phyloP scores from a whole-genome alignment of 2,329 filamentous ascomycete species.

The Cryphonectria parasitica region DNA sequence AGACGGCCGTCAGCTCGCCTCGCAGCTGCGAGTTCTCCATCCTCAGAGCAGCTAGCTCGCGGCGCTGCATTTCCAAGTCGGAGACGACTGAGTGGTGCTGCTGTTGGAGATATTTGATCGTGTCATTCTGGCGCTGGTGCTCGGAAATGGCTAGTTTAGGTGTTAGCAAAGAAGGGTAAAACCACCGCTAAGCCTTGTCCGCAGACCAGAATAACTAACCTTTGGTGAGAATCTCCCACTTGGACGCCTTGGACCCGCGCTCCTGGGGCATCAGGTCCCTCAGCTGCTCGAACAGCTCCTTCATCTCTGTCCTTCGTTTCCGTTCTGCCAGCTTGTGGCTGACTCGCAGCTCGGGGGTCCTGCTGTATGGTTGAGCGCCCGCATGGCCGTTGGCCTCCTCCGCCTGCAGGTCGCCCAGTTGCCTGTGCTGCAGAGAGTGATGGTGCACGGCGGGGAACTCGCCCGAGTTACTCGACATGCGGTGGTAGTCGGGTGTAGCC shows the following conservation, averaged over 20 bases:
- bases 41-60: constrained; percentile 52
- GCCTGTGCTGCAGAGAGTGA: constrained; percentile 75
- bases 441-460: constrained; percentile 70
- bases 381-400: constrained; percentile 57
- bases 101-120: constrained; percentile 50
- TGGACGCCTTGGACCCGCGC: constrained; percentile 81
- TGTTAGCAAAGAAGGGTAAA: constrained; percentile 21
- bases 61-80: constrained; percentile 54
- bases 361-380: constrained; percentile 75
- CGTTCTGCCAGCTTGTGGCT: constrained; percentile 86
- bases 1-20: constrained; percentile 37
- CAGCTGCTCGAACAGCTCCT: constrained; percentile 81
- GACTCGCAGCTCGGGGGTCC: constrained; percentile 79
- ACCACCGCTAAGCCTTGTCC: neutral
- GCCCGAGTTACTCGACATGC: constrained; percentile 53
- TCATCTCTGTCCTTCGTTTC: constrained; percentile 86
- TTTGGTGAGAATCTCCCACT: constrained; percentile 88
- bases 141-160: constrained; percentile 60
- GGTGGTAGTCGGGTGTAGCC: constrained; percentile 50
- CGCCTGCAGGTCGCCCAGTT: constrained; percentile 67
- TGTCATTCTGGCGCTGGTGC: constrained; percentile 59
- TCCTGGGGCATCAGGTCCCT: constrained; percentile 79
- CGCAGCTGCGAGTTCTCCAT: constrained; percentile 55
- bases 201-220: constrained; percentile 51
- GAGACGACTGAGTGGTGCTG: constrained; percentile 47